Percentiles rank a stretch among this genome's conserved stretches.
Conservation (phyloP, 371 early-diverging fungal species). For the Mortierella sp. region DNA sequence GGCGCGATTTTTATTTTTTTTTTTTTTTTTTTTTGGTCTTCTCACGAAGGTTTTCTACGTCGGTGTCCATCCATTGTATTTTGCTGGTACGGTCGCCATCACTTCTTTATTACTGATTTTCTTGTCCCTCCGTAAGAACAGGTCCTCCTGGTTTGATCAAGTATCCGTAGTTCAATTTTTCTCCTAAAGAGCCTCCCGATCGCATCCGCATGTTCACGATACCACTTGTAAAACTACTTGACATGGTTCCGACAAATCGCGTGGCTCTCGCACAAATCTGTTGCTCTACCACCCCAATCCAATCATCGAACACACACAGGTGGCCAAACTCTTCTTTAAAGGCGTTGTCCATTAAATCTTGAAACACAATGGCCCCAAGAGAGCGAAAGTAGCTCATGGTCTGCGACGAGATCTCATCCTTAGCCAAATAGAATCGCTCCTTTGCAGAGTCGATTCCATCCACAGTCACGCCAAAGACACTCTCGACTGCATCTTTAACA, state of each 20-base stretch:
- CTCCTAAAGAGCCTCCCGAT: neutral
- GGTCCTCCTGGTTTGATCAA: slow-evolving; percentile 14
- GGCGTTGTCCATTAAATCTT: slow-evolving; percentile 22
- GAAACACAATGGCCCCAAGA: slow-evolving; percentile 26
- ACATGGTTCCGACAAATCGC: slow-evolving; percentile 32
- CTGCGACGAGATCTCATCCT: slow-evolving; percentile 13
- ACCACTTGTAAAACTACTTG: slow-evolving; percentile 36
- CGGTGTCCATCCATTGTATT: too few species aligned
- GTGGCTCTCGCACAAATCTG: slow-evolving; percentile 19
- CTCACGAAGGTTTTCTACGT: too few species aligned
- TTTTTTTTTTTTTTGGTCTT: too few species aligned
- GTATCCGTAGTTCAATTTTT: neutral
- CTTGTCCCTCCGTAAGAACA: neutral
- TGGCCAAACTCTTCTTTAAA: slow-evolving; percentile 24
- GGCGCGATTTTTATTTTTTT: too few species aligned
- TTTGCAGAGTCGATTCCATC: neutral
- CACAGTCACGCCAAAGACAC: neutral
- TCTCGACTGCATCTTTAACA: slow-evolving; percentile 21
- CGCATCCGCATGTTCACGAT: slow-evolving; percentile 29
- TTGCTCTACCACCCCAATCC: slow-evolving; percentile 39
- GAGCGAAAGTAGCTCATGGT: slow-evolving; percentile 24
- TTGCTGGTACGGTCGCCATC: neutral
- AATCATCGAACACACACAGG: slow-evolving; percentile 31
- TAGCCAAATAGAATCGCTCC: slow-evolving; percentile 21
- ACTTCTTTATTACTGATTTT: neutral